Evolutionary conservation across 768 basidiomycete species (phyloP).

Genomic region (Kockovaella imperatae): DNA sequence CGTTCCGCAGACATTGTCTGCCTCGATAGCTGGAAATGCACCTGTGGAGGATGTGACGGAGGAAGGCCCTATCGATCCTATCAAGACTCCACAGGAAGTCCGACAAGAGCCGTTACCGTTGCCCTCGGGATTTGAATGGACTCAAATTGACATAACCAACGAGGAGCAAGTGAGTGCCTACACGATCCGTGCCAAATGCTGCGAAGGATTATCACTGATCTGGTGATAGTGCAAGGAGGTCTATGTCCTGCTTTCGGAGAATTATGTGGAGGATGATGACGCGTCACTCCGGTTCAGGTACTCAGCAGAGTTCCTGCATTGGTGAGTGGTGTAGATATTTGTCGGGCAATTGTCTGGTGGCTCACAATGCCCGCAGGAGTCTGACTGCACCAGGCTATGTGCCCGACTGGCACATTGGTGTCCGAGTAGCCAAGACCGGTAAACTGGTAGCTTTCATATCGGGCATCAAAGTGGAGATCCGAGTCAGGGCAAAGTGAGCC

Average conservation of each 20-base stretch:
- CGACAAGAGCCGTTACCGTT: slow-evolving; percentile 80
- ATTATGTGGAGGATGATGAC: slow-evolving; percentile 95
- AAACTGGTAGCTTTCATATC: slow-evolving; percentile 96
- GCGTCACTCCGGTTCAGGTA: slow-evolving; percentile 97
- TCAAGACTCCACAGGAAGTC: slow-evolving; percentile 66
- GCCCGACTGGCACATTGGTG: slow-evolving; percentile 92
- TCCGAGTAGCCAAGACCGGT: slow-evolving; percentile 79
- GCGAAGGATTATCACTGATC: not conserved
- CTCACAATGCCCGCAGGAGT: slow-evolving; percentile 55
- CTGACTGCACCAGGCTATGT: slow-evolving; percentile 86
- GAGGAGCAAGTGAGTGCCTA: slow-evolving; percentile 56
- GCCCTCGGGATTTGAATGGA: slow-evolving; percentile 91
- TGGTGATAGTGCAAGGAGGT: slow-evolving; percentile 78
- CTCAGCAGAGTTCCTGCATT: slow-evolving; percentile 83
- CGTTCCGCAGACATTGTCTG: slow-evolving; percentile 56
- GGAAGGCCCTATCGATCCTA: slow-evolving; percentile 84
- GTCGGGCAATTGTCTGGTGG: slow-evolving; percentile 3
- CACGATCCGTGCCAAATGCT: not conserved
- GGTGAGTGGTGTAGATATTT: slow-evolving; percentile 50
- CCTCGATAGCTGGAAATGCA: not conserved
- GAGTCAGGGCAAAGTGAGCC: slow-evolving; percentile 74
- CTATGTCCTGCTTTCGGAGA: slow-evolving; percentile 77
- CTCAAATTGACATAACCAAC: slow-evolving; percentile 67
- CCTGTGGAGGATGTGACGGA: slow-evolving; percentile 51
- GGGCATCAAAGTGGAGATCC: slow-evolving; percentile 76